Evolutionary conservation across 805 yeast genomes (phyloP), one percentile per base, ranked within the genome.

Genomic region (Yarrowia yakushimensis): DNA sequence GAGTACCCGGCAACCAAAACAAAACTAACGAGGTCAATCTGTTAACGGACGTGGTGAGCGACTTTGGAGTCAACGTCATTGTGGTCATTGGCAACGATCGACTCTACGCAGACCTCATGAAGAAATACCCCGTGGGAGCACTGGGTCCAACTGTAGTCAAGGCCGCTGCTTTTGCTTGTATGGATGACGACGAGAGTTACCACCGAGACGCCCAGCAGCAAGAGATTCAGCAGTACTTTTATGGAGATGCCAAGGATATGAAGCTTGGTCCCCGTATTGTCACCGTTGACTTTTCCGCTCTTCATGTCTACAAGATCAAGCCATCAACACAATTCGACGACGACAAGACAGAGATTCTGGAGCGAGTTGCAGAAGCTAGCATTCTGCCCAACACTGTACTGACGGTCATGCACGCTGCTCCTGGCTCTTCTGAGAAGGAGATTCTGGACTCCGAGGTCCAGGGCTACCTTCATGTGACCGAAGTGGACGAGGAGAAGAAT

Each of bases 201-300:
- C 77, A 79, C 36, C 79, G 98, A 69, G 82, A 85, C 36, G 61
- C 81, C 22, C 98, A 93, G 72, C 90, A 91, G 68, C 80, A 83
- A 42, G 78, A 86, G 5, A 90, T 93, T 61, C 84, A 85, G 70
- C 96, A 92, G 70, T 94, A 94, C 73, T 94, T 94, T 69, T 90
- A 94, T 70, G 99, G 99, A 2, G 81, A 82, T 6, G 74, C 79
- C 18, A 79, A 79, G 46, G 80, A 83, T 4, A 65, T 69, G n/a
- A 42, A 42, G 8, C 78, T 94, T 60, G 86, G 96, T 18, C 98
- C 99, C 2, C 92, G 85, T 73, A 88, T 96, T 5, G 82, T 90
- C 1, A 90, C 91, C 22, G 84, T 85, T 2, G 90, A 85, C 69
- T 77, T 81, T 63, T 78, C 80, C 15, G 87, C 84, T 63, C 75